Conservation (phyloP, 257 asterid genomes). For the Primulina huaijiensis region DNA sequence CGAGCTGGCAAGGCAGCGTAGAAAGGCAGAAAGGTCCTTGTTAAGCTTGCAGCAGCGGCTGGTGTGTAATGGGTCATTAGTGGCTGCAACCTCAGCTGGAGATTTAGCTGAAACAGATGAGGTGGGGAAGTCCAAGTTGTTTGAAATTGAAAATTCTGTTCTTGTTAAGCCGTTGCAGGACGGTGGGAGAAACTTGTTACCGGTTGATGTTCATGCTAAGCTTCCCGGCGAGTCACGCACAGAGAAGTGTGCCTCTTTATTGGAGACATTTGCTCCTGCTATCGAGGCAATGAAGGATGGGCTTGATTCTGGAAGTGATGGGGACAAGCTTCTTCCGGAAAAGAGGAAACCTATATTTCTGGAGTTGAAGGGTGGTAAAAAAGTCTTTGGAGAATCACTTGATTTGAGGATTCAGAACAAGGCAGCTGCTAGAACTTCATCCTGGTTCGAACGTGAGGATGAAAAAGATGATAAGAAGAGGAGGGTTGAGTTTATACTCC, state of each 20-base stretch:
- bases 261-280: conserved; percentile 95
- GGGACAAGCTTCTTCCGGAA: conserved; percentile 45
- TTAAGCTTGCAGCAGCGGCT: conserved; percentile 83
- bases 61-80: conserved; percentile 54
- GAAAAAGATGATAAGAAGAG: conserved; percentile 91
- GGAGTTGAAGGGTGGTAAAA: conserved; percentile 71
- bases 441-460: conserved; percentile 73
- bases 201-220: conserved; percentile 43
- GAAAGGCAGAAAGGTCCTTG: conserved; percentile 93
- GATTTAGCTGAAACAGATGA: conserved; percentile 39
- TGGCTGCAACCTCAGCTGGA: conserved; percentile 46
- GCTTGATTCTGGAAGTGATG: conserved; percentile 58
- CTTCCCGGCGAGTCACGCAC: conserved; percentile 26
- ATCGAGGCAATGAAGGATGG: conserved; percentile 88
- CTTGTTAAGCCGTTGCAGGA: conserved; percentile 44
- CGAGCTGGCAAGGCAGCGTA: conserved; percentile 88
- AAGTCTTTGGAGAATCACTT: conserved; percentile 69
- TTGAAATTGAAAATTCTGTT: conserved; percentile 42
- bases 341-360: conserved; percentile 63
- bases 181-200: conserved; percentile 46
- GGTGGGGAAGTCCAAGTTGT: conserved; percentile 25
- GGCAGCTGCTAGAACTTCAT: conserved; percentile 43
- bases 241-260: conserved; percentile 50
- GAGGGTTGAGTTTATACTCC: conserved; percentile 73
- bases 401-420: conserved; percentile 77